Conservation (phyloP, 345 rosid species). For the Eucalyptus viminalis region DNA sequence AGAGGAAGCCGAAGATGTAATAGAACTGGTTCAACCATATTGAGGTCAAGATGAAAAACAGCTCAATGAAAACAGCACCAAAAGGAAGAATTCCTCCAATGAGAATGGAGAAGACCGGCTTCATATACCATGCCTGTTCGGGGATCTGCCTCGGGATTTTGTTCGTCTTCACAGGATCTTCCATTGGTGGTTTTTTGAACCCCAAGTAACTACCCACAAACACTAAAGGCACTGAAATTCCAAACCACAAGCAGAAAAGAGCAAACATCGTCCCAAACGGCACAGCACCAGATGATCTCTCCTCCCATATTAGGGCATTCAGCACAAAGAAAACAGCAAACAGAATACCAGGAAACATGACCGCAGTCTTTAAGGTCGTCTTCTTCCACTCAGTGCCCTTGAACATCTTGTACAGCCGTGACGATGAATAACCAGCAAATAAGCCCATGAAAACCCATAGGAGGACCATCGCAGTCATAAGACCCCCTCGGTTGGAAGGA, state of each 20-base stretch:
- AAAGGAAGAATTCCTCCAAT: constrained; percentile 96
- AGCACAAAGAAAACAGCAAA: constrained; percentile 75
- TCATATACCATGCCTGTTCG: constrained; percentile 98
- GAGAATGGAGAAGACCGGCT: constrained; percentile 80
- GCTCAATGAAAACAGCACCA: constrained; percentile 96
- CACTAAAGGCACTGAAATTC: constrained; percentile 92
- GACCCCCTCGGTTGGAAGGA: constrained; percentile 98
- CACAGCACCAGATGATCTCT: constrained; percentile 91
- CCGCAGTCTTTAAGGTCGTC: constrained; percentile 82
- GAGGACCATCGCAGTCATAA: constrained; percentile 98
- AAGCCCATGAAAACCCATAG: constrained; percentile 98
- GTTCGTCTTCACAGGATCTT: constrained; percentile 90
- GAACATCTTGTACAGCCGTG: constrained; percentile 88
- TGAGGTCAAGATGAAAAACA: constrained; percentile 91
- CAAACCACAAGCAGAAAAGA: constrained; percentile 92
- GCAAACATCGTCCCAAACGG: constrained; percentile 98
- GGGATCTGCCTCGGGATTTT: constrained; percentile 93
- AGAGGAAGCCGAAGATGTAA: constrained; percentile 97
- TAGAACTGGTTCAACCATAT: constrained; percentile 99
- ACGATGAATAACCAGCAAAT: constrained; percentile 87
- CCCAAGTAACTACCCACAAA: constrained; percentile 94
- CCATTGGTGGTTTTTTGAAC: constrained; percentile 83
- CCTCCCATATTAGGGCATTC: constrained; percentile 91
- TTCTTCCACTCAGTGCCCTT: constrained; percentile 95
- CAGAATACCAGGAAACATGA: constrained; percentile 90